Conservation (phyloP, 805 yeast genomes). For the Candida morakotiae region DNA sequence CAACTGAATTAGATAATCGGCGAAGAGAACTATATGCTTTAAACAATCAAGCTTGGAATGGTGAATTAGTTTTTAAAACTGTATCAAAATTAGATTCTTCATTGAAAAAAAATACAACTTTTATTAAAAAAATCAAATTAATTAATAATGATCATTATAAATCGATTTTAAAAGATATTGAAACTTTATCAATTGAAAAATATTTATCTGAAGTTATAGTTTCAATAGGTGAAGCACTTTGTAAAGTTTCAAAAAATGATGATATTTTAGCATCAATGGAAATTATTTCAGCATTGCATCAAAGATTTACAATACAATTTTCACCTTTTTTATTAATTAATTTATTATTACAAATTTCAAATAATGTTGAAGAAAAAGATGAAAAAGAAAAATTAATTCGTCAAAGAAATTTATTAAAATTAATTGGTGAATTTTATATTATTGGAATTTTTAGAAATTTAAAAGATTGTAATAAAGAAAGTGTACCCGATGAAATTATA, state of each 20-base stretch:
- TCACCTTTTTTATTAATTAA: slow-evolving; percentile 45
- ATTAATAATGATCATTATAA: slow-evolving; percentile 48
- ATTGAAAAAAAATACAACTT: slow-evolving; percentile 76
- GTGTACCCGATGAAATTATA: slow-evolving; percentile 42
- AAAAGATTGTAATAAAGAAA: slow-evolving; percentile 37
- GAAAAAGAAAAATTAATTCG: slow-evolving; percentile 41
- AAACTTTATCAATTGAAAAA: slow-evolving; percentile 62
- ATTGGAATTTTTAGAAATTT: slow-evolving; percentile 52
- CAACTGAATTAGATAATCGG: slow-evolving; percentile 14
- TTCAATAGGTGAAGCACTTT: slow-evolving; percentile 59
- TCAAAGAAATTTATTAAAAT: slow-evolving; percentile 45
- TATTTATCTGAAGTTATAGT: slow-evolving; percentile 67
- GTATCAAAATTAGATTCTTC: slow-evolving; percentile 59
- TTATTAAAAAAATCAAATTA: slow-evolving; percentile 65
- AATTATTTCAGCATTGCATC: slow-evolving; percentile 70
- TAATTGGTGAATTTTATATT: slow-evolving; percentile 55
- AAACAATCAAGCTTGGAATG: slow-evolving; percentile 54
- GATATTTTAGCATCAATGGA: slow-evolving; percentile 66
- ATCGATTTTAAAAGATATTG: slow-evolving; percentile 56
- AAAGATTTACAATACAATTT: slow-evolving; percentile 56
- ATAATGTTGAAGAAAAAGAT: slow-evolving; percentile 29
- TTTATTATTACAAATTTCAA: slow-evolving; percentile 38
- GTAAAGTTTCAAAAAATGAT: slow-evolving; percentile 46
- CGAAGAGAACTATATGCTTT: slow-evolving; percentile 22
- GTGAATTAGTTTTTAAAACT: slow-evolving; percentile 21